Conservation (phyloP, 2,329 filamentous ascomycete genomes). For the Knufia fluminis region DNA sequence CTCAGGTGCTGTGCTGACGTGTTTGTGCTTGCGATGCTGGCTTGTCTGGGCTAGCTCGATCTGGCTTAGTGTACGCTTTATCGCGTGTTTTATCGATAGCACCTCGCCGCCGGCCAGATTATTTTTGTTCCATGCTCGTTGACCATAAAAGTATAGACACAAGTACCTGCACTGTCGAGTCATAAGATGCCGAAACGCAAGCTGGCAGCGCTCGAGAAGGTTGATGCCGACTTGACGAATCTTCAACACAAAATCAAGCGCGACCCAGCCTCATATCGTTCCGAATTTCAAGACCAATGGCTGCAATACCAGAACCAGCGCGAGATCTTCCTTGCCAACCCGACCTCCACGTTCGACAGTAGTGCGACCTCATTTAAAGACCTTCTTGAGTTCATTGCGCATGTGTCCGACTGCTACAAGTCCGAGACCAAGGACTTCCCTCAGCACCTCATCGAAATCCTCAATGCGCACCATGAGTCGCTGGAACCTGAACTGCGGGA, state of each 20-base stretch:
- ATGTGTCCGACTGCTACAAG: slow-evolving; percentile 89
- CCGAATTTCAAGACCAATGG: slow-evolving; percentile 82
- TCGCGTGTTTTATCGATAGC: not conserved
- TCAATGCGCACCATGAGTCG: slow-evolving; percentile 71
- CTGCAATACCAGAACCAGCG: slow-evolving; percentile 84
- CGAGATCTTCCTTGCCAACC: slow-evolving; percentile 82
- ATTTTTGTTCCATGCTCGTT: not conserved
- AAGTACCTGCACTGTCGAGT: not conserved
- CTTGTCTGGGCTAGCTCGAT: too few relatives aligned
- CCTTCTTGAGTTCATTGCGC: slow-evolving; percentile 84
- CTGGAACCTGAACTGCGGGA: slow-evolving; percentile 80
- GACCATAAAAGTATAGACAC: not conserved
- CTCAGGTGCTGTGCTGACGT: not conserved
- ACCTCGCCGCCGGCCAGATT: too few relatives aligned
- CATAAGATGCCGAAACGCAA: slow-evolving; percentile 70
- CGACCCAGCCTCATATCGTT: slow-evolving; percentile 80
- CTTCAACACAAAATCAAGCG: slow-evolving; percentile 84
- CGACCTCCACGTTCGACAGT: slow-evolving; percentile 59
- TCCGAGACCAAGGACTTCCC: slow-evolving; percentile 68
- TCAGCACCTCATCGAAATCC: slow-evolving; percentile 68
- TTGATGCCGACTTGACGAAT: slow-evolving; percentile 83
- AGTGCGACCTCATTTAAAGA: slow-evolving; percentile 80
- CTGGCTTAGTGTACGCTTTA: not conserved
- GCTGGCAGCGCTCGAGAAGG: slow-evolving; percentile 85
- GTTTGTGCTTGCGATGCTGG: too few relatives aligned